Conservation (phyloP, 106 monocot species). For the Vanilla planifolia region DNA sequence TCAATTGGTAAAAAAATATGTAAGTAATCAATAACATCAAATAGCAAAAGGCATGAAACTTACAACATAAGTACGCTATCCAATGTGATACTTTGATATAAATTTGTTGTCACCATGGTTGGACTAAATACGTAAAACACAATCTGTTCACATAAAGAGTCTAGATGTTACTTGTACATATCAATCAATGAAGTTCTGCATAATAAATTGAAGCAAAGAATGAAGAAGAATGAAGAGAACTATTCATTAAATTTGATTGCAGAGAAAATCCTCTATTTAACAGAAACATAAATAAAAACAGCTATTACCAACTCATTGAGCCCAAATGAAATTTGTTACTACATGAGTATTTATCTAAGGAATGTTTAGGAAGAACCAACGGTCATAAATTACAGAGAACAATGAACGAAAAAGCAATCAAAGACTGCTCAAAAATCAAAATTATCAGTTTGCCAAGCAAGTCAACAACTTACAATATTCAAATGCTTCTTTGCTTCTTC, state of each 20-base stretch:
- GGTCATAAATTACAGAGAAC: no score
- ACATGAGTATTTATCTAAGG: no score
- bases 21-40: no score
- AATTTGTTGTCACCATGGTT: slow-evolving; percentile 48
- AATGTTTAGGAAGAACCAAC: no score
- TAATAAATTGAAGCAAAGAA: neutral
- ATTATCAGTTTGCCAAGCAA: neutral
- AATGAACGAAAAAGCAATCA: no score
- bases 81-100: slow-evolving; percentile 58
- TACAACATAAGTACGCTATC: slow-evolving; percentile 56
- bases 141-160: slow-evolving; percentile 30
- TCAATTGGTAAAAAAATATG: no score
- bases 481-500: slow-evolving; percentile 63
- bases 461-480: slow-evolving; percentile 55
- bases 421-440: neutral
- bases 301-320: neutral
- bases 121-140: slow-evolving; percentile 86
- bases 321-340: no score
- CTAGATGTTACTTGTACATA: no score
- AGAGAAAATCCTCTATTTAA: neutral
- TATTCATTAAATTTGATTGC: neutral
- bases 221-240: neutral
- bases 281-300: neutral
- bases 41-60: no score
- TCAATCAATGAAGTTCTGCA: neutral